Evolutionary conservation across 495 filamentous ascomycete species (phyloP).

Genomic region (Haplographium delicatum): DNA sequence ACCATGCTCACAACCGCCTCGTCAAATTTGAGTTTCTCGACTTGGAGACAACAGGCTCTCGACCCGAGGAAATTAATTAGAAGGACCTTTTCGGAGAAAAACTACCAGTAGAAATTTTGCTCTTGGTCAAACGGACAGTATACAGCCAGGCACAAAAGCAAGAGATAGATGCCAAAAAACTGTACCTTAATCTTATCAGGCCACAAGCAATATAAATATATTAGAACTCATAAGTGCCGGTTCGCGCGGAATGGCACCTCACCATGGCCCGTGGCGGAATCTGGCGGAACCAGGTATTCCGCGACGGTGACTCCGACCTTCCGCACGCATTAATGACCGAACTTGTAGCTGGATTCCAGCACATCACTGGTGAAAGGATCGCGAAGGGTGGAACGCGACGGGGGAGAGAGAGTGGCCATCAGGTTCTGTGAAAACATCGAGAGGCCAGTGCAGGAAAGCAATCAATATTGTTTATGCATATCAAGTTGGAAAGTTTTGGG

Average conservation of each 20-base stretch:
- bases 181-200: slow-evolving; percentile 15
- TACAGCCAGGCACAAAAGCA: slow-evolving; percentile 1
- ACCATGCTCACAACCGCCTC: too few species aligned
- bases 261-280: not conserved
- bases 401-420: too few species aligned
- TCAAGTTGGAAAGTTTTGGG: not conserved
- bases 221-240: slow-evolving; percentile 14
- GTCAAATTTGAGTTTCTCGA: slow-evolving; percentile 17
- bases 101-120: not conserved
- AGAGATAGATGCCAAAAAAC: not conserved
- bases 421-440: too few species aligned
- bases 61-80: slow-evolving; percentile 5
- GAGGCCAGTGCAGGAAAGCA: too few species aligned
- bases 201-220: slow-evolving; percentile 12
- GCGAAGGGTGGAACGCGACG: too few species aligned
- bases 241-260: not conserved
- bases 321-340: too few species aligned
- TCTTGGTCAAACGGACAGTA: not conserved
- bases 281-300: not conserved
- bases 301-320: not conserved
- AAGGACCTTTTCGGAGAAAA: slow-evolving; percentile 9
- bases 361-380: too few species aligned
- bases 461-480: not conserved
- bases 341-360: too few species aligned
- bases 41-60: not conserved